Evolutionary conservation across 2,329 filamentous ascomycete genomes (phyloP), one percentile per base, ranked within the genome.

Genomic region (Arthroderma sp.): DNA sequence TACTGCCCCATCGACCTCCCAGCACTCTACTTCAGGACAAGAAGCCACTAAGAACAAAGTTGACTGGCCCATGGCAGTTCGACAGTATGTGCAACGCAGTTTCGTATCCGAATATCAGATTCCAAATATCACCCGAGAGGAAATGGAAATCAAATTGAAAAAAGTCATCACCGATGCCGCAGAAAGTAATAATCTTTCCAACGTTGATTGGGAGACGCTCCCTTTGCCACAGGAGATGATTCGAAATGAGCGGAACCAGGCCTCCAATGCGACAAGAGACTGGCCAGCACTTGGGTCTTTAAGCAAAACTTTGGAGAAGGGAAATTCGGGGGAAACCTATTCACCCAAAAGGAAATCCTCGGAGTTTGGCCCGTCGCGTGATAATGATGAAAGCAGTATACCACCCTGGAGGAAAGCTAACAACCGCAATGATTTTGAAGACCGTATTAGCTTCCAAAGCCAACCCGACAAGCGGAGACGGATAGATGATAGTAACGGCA

Each of bases 191-290:
- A 74, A 75, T 45, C 75, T 95, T 58, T 72, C 82, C 58, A 73
- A 72, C 28, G 78, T 85, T 61, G 77, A 95, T 68, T 98, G 91
- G 91, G 76, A 83, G 51, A 74, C 68, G 28, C 76, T 93, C 69
- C 85, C 84, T 36, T 70, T 95, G 9, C 91, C 91, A 4, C 89
- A 96, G 64, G 72, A 85, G 50, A 72, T 95, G 64, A 81, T 95
- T 50, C 76, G 75, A 59, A 75, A 76, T 54, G 85, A 87, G 63
- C 82, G 77, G 47, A 69, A 67, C 46, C 59, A 63, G 50, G 56
- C 66, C 53, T 67, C 74, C 53, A 65, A 67, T 47, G 29, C n/a
- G 7, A 8, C 38, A 10, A 27, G 22, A 30, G 42, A 32, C 3
- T 36, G 29, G n/a, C 32, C 68, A 69, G 50, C 57, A 57, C 9